These are phyloP conservation scores for Saitozyma podzolica DNA, from an alignment of 768 basidiomycete genomes.

Conservation along the genomic window DNA sequence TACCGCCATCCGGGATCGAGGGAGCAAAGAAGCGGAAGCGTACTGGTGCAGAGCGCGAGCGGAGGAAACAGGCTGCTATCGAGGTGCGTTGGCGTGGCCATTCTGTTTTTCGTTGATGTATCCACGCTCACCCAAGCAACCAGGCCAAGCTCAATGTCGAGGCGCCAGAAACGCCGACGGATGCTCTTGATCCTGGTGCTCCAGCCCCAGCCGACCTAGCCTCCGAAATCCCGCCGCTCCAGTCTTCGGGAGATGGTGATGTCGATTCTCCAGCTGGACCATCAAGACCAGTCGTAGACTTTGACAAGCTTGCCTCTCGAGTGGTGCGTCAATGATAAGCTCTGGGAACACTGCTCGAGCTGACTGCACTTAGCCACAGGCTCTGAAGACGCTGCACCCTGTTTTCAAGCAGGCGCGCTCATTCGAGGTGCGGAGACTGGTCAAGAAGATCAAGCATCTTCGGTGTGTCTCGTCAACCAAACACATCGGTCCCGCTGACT, in stretches of 20 bases:
- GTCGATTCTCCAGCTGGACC: background rate
- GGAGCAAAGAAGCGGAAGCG: slow-evolving; percentile 44
- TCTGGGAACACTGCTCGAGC: background rate
- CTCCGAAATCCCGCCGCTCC: background rate
- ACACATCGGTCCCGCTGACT: background rate
- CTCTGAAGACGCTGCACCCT: slow-evolving; percentile 69
- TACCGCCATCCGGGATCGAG: background rate
- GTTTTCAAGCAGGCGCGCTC: slow-evolving; percentile 76
- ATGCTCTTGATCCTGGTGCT: slow-evolving; percentile 1
- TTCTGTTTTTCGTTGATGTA: background rate
- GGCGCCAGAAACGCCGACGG: slow-evolving; percentile 7
- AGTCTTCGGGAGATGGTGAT: background rate
- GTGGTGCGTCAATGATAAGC: background rate
- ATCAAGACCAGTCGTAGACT: background rate
- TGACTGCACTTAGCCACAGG: slow-evolving; percentile 63
- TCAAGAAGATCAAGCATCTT: slow-evolving; percentile 74
- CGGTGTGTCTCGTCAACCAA: slow-evolving; percentile 55
- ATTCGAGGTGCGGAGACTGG: slow-evolving; percentile 77
- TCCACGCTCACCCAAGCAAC: background rate
- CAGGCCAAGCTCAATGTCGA: slow-evolving; percentile 8
- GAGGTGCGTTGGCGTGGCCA: slow-evolving; percentile 13
- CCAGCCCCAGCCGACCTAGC: background rate
- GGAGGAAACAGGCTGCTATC: slow-evolving; percentile 38
- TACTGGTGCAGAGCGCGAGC: slow-evolving; percentile 47
- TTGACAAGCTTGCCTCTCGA: background rate